A percentile compares a stretch with the other conserved stretches of the same genome.
phyloP scores from a whole-genome alignment of 2,329 filamentous ascomycete species.

The Trichoderma polysporum region DNA sequence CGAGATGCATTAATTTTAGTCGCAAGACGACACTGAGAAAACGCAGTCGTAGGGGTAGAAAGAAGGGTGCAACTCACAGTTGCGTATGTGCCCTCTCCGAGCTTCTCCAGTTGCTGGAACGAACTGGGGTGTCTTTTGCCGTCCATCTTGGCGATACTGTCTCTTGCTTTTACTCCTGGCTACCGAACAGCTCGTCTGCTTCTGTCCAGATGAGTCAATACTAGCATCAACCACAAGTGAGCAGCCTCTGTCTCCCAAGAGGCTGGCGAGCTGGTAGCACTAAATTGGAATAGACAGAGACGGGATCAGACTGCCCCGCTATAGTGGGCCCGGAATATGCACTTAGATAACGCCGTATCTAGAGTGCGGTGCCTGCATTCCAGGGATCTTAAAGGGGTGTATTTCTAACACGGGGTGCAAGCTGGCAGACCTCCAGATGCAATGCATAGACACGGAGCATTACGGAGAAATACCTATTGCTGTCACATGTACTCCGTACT shows the following conservation, averaged over 20 bases:
- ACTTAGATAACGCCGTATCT: constrained; percentile 15
- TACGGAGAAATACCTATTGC: neutral
- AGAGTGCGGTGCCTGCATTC: constrained; percentile 5
- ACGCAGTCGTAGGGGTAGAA: neutral
- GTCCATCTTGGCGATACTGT: constrained; percentile 64
- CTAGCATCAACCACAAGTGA: neutral
- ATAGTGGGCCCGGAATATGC: constrained; percentile 6
- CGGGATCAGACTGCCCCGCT: constrained; percentile 12
- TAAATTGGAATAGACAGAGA: neutral
- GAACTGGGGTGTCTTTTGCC: constrained; percentile 90
- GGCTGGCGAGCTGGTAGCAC: neutral
- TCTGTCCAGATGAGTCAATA: neutral
- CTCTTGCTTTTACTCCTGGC: neutral
- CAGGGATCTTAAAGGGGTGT: neutral
- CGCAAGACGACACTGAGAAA: neutral
- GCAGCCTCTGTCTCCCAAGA: neutral
- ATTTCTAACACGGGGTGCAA: constrained; percentile 9
- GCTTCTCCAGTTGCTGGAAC: constrained; percentile 98
- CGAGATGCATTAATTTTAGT: neutral
- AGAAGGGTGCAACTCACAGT: constrained; percentile 61
- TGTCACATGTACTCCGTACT: neutral
- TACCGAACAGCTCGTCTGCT: neutral
- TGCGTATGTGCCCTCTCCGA: constrained; percentile 97
- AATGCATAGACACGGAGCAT: neutral
- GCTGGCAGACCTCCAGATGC: neutral